A percentile compares a stretch with the other conserved stretches of the same genome.
These are phyloP conservation scores for Xenoacremonium recifei DNA, from an alignment of 2,329 filamentous ascomycete species.

Conservation along the genomic window DNA sequence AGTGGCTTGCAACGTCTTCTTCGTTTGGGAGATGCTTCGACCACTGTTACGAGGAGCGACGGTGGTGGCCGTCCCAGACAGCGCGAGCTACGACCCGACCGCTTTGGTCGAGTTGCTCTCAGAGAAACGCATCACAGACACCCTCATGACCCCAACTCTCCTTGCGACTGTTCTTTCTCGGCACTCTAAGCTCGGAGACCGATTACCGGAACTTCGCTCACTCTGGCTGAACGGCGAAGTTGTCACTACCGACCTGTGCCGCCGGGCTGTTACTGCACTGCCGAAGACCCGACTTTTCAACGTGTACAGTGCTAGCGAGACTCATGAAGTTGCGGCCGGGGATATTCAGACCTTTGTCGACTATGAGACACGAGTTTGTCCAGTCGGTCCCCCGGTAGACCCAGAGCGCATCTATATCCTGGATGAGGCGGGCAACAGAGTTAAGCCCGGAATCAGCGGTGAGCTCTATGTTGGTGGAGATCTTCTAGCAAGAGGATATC, in stretches of 20 bases:
- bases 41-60: conserved; percentile 75
- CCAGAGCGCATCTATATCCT: conserved; percentile 70
- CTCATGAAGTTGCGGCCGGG: conserved; percentile 76
- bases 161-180: conserved; percentile 71
- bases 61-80: conserved; percentile 72
- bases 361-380: conserved; percentile 63
- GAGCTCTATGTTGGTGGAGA: conserved; percentile 76
- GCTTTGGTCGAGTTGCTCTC: conserved; percentile 70
- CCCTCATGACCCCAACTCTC: conserved; percentile 79
- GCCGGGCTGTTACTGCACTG: conserved; percentile 64
- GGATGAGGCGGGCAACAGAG: conserved; percentile 64
- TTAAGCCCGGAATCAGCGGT: conserved; percentile 61
- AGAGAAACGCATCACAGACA: conserved; percentile 69
- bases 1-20: conserved; percentile 86
- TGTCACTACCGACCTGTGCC: conserved; percentile 73
- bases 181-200: conserved; percentile 62
- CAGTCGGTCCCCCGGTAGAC: conserved; percentile 70
- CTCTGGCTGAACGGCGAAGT: conserved; percentile 84
- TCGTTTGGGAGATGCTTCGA: conserved; percentile 81
- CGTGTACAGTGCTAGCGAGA: conserved; percentile 81
- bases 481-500: conserved; percentile 72
- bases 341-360: conserved; percentile 69
- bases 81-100: conserved; percentile 74
- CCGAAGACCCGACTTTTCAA: conserved; percentile 71
- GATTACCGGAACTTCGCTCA: conserved; percentile 65